Evolutionary conservation across 2,329 filamentous ascomycete genomes (phyloP), one percentile per base, ranked within the genome.

Genomic region (Ophiostoma perfectum): DNA sequence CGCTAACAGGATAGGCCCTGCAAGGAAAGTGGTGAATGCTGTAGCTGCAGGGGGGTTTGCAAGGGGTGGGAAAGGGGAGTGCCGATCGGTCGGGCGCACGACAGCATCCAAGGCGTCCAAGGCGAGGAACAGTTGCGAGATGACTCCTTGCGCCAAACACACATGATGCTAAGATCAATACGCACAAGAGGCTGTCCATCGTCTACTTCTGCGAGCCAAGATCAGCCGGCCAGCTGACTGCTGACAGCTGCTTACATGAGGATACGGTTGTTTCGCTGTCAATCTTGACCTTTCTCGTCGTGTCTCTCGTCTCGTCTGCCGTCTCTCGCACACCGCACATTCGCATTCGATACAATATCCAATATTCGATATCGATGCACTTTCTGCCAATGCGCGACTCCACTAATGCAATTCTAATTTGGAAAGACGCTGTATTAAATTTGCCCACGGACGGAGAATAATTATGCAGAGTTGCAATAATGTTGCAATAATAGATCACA

Each of bases 1-100:
- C 55, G 55, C 55, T 60, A 60, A 27, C 27, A 60, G 55, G 55
- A 60, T 38, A 60, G 55, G 27, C 55, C 55, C 27, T 55, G 49
- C n/a, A 55, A 55, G n/a, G 18, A 55, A 12, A 55, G 55, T 60
- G 11, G 55, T 60, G 36, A 12, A 60, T 60, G 55, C 55, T 38
- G 27, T 60, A 18, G 27, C 55, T 27, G 7, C n/a, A 18, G 14
- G 55, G 55, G 55, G 55, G 18, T 14, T 60, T 60, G 55, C 55
- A 60, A 27, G 55, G 52, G 55, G 49, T 55, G 27, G 55, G 55
- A 60, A 60, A 36, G 55, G 49, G 8, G 49, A 55, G 55, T 60
- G 55, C 55, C 55, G 55, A 60, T 60, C 55, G 9, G 55, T 55
- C 18, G 49, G 49, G 45, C 8, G 42, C 42, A 49, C 42, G 42